Conservation (phyloP, 1,284 basidiomycete genomes). For the Ustilago hordei region DNA sequence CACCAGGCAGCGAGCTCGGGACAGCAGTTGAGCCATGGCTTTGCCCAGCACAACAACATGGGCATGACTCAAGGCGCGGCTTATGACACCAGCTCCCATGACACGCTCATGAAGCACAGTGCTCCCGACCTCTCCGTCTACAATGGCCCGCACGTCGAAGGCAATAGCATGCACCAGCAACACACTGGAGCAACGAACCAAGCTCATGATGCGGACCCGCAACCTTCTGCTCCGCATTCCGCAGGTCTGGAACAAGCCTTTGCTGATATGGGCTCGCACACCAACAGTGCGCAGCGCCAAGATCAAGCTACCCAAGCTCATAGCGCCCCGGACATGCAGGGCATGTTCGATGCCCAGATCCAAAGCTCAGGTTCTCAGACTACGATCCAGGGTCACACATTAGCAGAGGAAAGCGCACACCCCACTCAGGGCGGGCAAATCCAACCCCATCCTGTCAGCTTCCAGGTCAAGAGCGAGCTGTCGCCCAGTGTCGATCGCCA, state of each 20-base stretch:
- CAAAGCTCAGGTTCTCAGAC: conserved; percentile 12
- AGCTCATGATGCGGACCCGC: not conserved
- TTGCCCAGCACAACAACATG: conserved; percentile 8
- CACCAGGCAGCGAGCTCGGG: not conserved
- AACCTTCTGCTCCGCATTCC: not conserved
- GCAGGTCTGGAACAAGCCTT: conserved; percentile 24
- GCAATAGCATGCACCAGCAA: not conserved
- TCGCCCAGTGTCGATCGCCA: conserved; percentile 14
- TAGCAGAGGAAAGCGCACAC: not conserved
- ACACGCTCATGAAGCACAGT: conserved; percentile 22
- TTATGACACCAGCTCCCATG: conserved; percentile 21
- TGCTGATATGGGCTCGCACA: conserved; percentile 9
- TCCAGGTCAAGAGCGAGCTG: conserved; percentile 14
- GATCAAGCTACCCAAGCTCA: not conserved
- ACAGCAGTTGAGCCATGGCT: conserved; percentile 4
- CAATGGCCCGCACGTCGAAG: not conserved
- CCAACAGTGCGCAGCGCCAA: not conserved
- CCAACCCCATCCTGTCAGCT: not conserved
- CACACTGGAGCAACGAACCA: conserved; percentile 5
- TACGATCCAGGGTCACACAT: conserved; percentile 5
- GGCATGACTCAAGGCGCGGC: not conserved
- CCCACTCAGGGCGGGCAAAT: not conserved
- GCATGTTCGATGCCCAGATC: conserved; percentile 3
- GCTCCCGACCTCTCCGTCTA: conserved; percentile 11
- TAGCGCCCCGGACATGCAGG: conserved; percentile 3